Base-by-base conservation (phyloP, 2,329 filamentous ascomycete genomes). In the Chaetomium sp. region DNA sequence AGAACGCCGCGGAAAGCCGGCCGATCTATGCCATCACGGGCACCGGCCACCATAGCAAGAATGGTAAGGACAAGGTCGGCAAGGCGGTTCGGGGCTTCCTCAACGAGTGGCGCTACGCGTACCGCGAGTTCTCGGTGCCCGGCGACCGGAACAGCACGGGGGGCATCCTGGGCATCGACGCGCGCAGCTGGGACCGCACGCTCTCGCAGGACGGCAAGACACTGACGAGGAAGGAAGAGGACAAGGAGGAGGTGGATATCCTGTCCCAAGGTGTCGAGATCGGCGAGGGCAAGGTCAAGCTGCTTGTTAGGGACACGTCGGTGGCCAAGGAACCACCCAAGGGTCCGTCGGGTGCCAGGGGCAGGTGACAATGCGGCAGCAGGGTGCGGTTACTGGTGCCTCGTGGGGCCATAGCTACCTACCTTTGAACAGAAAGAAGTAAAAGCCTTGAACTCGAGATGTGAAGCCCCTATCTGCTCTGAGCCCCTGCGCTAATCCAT, bases 61-160 rank as follows among this genome's bases (percentile, higher is more conserved):
- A 97, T 74, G 94, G 95, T 72, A 98, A 98, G 77, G 95, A 99
- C 78, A 99, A 99, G 79, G 92, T 99, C 42, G 94, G 94, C 74
- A 97, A 96, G 79, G 93, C 93, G 1, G 89, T 98, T 67, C 89
- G 95, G 62, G 87, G 86, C 70, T 98, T 96, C 79, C 81, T 99
- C 62, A 96, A 94, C 74, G 94, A 98, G 75, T 97, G 93, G 93
- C 87, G 92, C 68, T 99, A 97, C 75, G 90, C 92, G 0, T 99
- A 94, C 78, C 90, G 94, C 62, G 95, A 99, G 78, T 99, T 99
- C 78, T 95, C 91, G 45, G 93, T 97, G 10, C 93, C 93, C 2
- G 94, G 94, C n/a, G 95, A 98, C 77, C 86, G 92, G 62, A 89
- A 88, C 75, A 89, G 84, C 74, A 88, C 89, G 79, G 93, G 93